Conservation (phyloP, 257 asterid genomes). For the Mitragyna speciosa region DNA sequence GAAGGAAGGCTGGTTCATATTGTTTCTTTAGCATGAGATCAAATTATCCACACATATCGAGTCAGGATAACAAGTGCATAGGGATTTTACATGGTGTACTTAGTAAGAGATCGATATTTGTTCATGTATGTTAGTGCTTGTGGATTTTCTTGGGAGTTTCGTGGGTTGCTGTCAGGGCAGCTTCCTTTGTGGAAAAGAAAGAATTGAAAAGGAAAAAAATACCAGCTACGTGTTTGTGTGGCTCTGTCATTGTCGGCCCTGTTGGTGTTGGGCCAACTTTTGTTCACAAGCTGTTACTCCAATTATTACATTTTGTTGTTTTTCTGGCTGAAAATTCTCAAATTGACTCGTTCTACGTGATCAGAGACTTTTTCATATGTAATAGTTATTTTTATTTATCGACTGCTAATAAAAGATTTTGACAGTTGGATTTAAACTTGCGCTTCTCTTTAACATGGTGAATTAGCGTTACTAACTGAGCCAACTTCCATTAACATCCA, state of each 20-base stretch:
- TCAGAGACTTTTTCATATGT: too few relatives aligned
- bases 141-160: slow-evolving; percentile 41
- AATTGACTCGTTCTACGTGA: background rate
- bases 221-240: background rate
- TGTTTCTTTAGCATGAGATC: slow-evolving; percentile 6
- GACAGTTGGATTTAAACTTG: too few relatives aligned
- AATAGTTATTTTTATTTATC: too few relatives aligned
- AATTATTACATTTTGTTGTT: background rate
- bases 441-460: too few relatives aligned
- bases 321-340: background rate
- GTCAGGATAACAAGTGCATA: background rate
- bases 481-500: too few relatives aligned
- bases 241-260: background rate
- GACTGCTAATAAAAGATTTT: too few relatives aligned
- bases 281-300: background rate
- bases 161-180: slow-evolving; percentile 23
- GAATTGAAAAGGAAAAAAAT: background rate
- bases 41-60: too few relatives aligned
- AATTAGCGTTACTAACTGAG: too few relatives aligned
- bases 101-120: background rate
- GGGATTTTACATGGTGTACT: background rate
- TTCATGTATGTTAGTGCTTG: too few relatives aligned
- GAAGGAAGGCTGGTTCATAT: slow-evolving; percentile 8
- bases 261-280: background rate
- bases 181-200: slow-evolving; percentile 45